Evolutionary conservation across 371 early-diverging fungal genomes (phyloP).

Genomic region (Haplosporangium sp.): DNA sequence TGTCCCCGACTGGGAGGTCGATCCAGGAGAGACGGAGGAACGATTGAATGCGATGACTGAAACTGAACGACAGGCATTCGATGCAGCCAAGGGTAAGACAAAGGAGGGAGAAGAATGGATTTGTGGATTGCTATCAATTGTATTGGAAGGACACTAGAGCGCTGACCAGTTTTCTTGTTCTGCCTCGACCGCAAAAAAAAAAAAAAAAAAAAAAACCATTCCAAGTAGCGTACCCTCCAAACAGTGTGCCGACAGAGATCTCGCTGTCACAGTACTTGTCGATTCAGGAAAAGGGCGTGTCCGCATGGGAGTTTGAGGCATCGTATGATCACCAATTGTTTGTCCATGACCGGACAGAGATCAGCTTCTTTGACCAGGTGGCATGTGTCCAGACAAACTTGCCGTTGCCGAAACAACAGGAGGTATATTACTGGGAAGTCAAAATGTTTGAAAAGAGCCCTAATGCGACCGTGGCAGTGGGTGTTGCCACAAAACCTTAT

Average conservation of each 20-base stretch:
- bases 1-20: neutral
- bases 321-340: slow-evolving; percentile 68
- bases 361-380: slow-evolving; percentile 60
- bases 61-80: neutral
- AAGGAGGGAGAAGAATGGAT: too few relatives aligned
- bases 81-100: neutral
- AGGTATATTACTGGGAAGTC: slow-evolving; percentile 81
- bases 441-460: slow-evolving; percentile 76
- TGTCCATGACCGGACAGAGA: slow-evolving; percentile 80
- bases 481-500: slow-evolving; percentile 76
- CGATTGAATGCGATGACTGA: neutral
- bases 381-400: slow-evolving; percentile 84
- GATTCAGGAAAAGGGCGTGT: slow-evolving; percentile 87
- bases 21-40: neutral
- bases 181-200: too few relatives aligned
- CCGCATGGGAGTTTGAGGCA: slow-evolving; percentile 86
- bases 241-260: slow-evolving; percentile 74
- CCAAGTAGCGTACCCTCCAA: slow-evolving; percentile 71
- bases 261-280: slow-evolving; percentile 72
- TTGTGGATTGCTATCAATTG: too few relatives aligned
- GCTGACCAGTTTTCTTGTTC: too few relatives aligned
- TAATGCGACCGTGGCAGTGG: slow-evolving; percentile 68
- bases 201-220: slow-evolving; percentile 20
- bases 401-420: slow-evolving; percentile 83
- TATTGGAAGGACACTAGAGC: too few relatives aligned